Evolutionary conservation across 306 rosid species (phyloP).

Genomic region (Citrullus amarus): DNA sequence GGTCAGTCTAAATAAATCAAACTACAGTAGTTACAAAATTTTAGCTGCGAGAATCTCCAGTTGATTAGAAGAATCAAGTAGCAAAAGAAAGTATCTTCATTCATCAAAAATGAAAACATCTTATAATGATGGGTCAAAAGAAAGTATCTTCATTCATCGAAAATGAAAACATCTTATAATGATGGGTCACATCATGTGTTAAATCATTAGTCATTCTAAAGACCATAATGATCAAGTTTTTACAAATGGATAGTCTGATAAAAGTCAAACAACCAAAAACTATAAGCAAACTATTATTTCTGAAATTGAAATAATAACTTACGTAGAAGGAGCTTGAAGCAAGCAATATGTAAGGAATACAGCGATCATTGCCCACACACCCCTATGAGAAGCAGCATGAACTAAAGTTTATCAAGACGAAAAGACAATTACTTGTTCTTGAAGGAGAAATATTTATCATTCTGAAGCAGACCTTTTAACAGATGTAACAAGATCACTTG

Average conservation of each 20-base stretch:
- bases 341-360: slow-evolving; percentile 95
- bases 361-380: slow-evolving; percentile 95
- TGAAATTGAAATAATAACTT: slow-evolving; percentile 22
- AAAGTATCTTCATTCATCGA: not conserved
- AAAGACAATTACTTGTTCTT: not conserved
- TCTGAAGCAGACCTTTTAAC: slow-evolving; percentile 61
- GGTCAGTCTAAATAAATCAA: not conserved
- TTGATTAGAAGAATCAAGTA: not conserved
- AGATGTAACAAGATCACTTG: slow-evolving; percentile 83
- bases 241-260: not conserved
- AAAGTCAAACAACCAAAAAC: not conserved
- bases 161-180: not conserved
- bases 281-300: not conserved
- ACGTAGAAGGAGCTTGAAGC: slow-evolving; percentile 99
- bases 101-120: not conserved
- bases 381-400: slow-evolving; percentile 46
- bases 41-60: not conserved
- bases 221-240: not conserved
- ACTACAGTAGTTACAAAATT: not conserved
- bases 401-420: not conserved
- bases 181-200: not conserved
- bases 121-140: not conserved
- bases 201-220: not conserved
- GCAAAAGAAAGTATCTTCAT: not conserved
- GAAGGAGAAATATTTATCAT: not conserved